Conservation (phyloP, 495 filamentous ascomycete genomes). For the Neurospora sp. region DNA sequence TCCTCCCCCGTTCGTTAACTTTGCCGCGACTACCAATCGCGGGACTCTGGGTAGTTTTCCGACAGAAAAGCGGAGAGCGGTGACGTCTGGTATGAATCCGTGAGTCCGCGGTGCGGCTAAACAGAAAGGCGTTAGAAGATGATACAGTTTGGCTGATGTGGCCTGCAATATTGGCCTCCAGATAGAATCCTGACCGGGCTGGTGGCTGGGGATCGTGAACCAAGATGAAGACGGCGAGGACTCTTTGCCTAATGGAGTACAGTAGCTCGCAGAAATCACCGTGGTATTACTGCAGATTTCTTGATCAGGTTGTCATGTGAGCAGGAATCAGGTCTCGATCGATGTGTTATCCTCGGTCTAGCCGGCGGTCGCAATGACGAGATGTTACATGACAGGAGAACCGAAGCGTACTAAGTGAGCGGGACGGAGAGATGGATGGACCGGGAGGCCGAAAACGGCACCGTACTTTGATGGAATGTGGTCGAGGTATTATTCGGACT, state of each 20-base stretch:
- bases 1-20: background rate
- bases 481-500: background rate
- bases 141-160: background rate
- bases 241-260: background rate
- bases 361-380: background rate
- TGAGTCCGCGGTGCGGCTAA: slow-evolving; percentile 17
- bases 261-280: background rate
- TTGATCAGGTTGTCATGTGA: background rate
- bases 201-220: slow-evolving; percentile 10
- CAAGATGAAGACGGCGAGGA: background rate
- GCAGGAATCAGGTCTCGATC: background rate
- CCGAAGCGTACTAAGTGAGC: background rate
- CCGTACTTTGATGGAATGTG: background rate
- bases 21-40: slow-evolving; percentile 13
- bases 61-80: slow-evolving; percentile 5
- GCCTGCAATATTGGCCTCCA: background rate
- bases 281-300: background rate
- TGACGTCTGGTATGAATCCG: background rate
- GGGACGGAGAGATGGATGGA: background rate
- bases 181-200: background rate
- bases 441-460: background rate
- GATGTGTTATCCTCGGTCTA: background rate
- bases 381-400: background rate
- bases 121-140: slow-evolving; percentile 11
- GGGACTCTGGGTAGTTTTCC: slow-evolving; percentile 10